Evolutionary conservation across 139 green algal genomes (phyloP).

Genomic region (Chlamydomonas incerta): DNA sequence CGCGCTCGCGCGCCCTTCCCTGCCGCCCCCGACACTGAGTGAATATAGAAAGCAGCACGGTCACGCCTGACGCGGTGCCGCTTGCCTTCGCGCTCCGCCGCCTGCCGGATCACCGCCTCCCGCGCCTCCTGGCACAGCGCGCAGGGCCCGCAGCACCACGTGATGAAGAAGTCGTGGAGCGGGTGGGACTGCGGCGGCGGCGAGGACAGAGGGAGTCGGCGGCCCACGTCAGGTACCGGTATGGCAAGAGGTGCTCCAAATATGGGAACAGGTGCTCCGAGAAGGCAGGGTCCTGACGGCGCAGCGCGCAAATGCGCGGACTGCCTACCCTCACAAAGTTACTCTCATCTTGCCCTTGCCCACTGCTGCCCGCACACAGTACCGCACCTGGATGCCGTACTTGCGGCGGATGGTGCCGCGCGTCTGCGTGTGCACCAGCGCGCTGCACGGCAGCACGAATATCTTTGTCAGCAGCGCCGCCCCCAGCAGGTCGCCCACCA

Average conservation of each 20-base stretch:
- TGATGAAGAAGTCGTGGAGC: slow-evolving; percentile 32
- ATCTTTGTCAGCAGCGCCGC: background rate
- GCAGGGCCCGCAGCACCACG: slow-evolving; percentile 34
- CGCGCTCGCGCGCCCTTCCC: no score
- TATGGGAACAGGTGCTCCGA: no score
- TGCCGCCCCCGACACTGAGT: no score
- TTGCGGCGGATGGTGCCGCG: slow-evolving; percentile 3
- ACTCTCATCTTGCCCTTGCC: background rate
- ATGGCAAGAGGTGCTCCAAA: no score
- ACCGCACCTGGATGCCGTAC: slow-evolving; percentile 30
- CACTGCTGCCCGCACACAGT: background rate
- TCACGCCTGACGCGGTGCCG: no score
- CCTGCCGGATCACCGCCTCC: slow-evolving; percentile 3
- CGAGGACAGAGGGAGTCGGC: background rate
- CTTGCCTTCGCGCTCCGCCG: slow-evolving; percentile 35
- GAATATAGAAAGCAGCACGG: no score
- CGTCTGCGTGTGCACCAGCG: background rate
- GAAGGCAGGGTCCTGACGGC: no score
- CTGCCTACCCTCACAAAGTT: no score
- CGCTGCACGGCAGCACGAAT: slow-evolving; percentile 12
- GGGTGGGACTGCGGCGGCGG: slow-evolving; percentile 11
- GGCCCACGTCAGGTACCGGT: no score
- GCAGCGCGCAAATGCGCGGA: no score
- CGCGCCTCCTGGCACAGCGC: slow-evolving; percentile 42
- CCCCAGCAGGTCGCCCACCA: slow-evolving; percentile 17